phyloP scores from a whole-genome alignment of 208 protist genomes.

The Acanthamoeba rhysodes region DNA sequence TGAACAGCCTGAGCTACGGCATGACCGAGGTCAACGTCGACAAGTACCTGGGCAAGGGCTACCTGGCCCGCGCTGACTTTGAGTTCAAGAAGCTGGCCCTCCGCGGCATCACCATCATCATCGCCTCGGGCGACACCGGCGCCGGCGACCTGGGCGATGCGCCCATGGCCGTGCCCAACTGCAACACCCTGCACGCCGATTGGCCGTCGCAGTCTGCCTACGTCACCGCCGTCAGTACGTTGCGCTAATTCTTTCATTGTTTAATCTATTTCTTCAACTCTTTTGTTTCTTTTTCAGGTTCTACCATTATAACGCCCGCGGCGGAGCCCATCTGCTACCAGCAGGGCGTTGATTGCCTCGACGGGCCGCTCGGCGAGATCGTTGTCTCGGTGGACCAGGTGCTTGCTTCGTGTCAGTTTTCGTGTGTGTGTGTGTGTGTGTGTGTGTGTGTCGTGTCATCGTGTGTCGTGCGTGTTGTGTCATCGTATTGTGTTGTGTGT shows the following conservation, averaged over 20 bases:
- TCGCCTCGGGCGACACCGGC: slow-evolving; percentile 79
- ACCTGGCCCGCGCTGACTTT: slow-evolving; percentile 73
- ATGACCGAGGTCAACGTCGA: slow-evolving; percentile 75
- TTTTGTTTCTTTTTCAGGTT: neutral
- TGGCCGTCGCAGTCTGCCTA: slow-evolving; percentile 79
- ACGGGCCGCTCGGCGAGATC: slow-evolving; percentile 77
- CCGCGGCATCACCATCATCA: slow-evolving; percentile 78
- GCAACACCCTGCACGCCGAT: slow-evolving; percentile 12
- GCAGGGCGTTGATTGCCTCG: slow-evolving; percentile 7
- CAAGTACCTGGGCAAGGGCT: slow-evolving; percentile 72
- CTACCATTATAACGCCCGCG: slow-evolving; percentile 54
- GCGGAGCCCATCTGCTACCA: slow-evolving; percentile 78
- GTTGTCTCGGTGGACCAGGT: slow-evolving; percentile 43
- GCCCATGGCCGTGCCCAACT: neutral
- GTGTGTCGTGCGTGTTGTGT: too few species aligned
- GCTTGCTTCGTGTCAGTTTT: too few species aligned
- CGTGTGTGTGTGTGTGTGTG: too few species aligned
- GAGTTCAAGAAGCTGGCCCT: slow-evolving; percentile 77
- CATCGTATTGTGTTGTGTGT: too few species aligned
- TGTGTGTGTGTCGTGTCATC: neutral
- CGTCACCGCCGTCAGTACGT: neutral
- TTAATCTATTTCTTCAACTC: neutral
- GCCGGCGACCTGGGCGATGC: neutral
- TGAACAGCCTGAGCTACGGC: slow-evolving; percentile 80
- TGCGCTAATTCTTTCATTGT: too few species aligned